These are phyloP conservation scores for Anthracocystis walkeri DNA, from an alignment of 1,284 basidiomycete genomes.

Conservation along the genomic window DNA sequence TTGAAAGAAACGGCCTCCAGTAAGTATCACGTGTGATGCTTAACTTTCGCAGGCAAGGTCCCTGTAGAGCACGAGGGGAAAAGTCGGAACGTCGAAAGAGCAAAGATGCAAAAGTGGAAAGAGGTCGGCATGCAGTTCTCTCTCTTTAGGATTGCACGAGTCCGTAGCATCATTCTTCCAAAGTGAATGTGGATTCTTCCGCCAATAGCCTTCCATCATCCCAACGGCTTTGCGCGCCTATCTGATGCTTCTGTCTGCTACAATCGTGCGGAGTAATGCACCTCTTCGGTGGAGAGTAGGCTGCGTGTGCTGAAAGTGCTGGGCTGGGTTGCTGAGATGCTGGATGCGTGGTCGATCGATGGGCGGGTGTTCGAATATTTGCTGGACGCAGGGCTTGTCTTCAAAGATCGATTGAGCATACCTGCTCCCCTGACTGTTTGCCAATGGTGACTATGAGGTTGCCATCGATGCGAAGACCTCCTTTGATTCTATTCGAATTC, in stretches of 20 bases:
- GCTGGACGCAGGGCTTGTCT: no score
- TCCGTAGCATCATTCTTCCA: not conserved
- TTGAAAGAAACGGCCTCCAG: slow-evolving; percentile 47
- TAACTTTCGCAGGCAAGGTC: slow-evolving; percentile 57
- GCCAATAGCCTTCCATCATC: no score
- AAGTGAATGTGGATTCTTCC: not conserved
- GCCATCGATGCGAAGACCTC: not conserved
- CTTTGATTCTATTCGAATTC: not conserved
- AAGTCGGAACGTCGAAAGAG: slow-evolving; percentile 14
- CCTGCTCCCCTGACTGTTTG: not conserved
- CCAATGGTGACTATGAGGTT: not conserved
- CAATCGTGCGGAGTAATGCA: no score
- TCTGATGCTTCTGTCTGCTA: no score
- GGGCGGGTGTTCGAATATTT: no score
- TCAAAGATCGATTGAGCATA: not conserved
- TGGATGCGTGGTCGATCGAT: no score
- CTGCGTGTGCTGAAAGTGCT: no score
- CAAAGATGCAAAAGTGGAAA: slow-evolving; percentile 23
- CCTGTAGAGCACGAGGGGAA: slow-evolving; percentile 26
- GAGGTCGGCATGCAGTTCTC: slow-evolving; percentile 42
- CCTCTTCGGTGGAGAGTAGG: no score
- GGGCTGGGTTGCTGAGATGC: no score
- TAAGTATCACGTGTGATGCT: slow-evolving; percentile 58
- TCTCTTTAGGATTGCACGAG: not conserved
- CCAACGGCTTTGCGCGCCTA: no score